These are phyloP conservation scores for Comarum palustre DNA, from an alignment of 306 rosid genomes.

Conservation along the genomic window DNA sequence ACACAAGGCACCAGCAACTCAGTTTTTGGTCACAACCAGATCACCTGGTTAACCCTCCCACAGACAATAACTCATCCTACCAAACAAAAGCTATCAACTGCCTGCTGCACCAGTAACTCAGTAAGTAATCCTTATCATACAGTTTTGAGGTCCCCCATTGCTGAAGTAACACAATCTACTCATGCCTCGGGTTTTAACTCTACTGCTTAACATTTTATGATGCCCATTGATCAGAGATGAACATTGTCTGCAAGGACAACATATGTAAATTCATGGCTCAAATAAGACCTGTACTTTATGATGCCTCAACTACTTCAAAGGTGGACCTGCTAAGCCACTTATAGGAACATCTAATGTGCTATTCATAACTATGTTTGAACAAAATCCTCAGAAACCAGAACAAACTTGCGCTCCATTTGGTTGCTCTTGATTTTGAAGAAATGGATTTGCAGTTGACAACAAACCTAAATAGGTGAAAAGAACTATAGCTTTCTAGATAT, in stretches of 20 bases:
- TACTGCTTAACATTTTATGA: background rate
- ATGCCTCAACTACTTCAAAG: slow-evolving; percentile 29
- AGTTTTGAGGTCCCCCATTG: slow-evolving; percentile 11
- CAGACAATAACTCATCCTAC: slow-evolving; percentile 3
- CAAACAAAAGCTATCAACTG: background rate
- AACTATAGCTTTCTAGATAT: background rate
- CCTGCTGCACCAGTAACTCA: background rate
- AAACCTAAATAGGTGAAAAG: background rate
- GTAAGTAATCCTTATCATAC: background rate
- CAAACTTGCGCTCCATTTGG: background rate
- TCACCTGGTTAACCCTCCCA: slow-evolving; percentile 5
- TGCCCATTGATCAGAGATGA: slow-evolving; percentile 18
- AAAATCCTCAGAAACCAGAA: slow-evolving; percentile 1
- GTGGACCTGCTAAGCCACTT: slow-evolving; percentile 19
- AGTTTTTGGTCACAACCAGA: background rate
- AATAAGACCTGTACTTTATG: slow-evolving; percentile 19
- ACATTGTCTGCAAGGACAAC: slow-evolving; percentile 28
- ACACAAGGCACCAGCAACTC: background rate
- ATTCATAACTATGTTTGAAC: slow-evolving; percentile 11
- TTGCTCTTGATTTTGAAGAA: background rate
- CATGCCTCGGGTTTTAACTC: slow-evolving; percentile 13
- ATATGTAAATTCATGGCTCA: slow-evolving; percentile 24
- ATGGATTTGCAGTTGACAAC: background rate
- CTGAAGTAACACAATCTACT: background rate
- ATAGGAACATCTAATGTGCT: slow-evolving; percentile 8